Base-by-base conservation (phyloP, 2,329 filamentous ascomycete genomes). In the Scedosporium minutisporum region DNA sequence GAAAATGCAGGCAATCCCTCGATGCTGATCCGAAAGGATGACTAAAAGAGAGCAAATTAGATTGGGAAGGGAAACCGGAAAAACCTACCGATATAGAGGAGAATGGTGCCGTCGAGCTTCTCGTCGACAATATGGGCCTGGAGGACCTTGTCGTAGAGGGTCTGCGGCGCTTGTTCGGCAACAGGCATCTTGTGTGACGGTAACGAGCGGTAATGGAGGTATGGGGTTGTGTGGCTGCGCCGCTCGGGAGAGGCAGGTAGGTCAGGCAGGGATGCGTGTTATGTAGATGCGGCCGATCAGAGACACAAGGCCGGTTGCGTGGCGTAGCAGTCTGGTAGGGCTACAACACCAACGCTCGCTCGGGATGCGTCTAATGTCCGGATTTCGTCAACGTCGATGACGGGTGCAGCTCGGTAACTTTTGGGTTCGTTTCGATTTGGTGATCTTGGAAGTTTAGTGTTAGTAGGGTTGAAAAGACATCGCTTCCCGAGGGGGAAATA, bases 61-160 rank as follows among this genome's bases (percentile, higher is more conserved):
- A 27, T 1, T 38, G 5, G 38, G 42, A 16, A 42, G 9, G 9
- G 16, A 59, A 58, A 38, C 18, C 33, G 60, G n/a, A n/a, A 16
- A 55, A 27, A 74, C 85, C 68, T 80, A 92, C 91, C 91, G 73
- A 97, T 97, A 75, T 97, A 97, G 64, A 97, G 82, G 67, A 96
- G 80, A 70, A 96, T 82, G 64, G 93, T 97, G 77, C 93, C 93
- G 77, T 97, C 93, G 63, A 91, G 85, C 82, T 93, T 91, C 84
- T 96, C 90, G 72, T 97, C 91, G 72, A 99, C 93, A 71, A 97
- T 88, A 76, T 99, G 95, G 79, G 88, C 88, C 70, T 91, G 86
- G 71, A 97, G 89, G 77, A 97, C 93, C 87, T 97, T 97, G 83
- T 97, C 93, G 79, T 97, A 97, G 72, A 97, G 83, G 69, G 93